phyloP scores from a whole-genome alignment of 1,139 yeast species.

The Sugiyamaella pinicola region DNA sequence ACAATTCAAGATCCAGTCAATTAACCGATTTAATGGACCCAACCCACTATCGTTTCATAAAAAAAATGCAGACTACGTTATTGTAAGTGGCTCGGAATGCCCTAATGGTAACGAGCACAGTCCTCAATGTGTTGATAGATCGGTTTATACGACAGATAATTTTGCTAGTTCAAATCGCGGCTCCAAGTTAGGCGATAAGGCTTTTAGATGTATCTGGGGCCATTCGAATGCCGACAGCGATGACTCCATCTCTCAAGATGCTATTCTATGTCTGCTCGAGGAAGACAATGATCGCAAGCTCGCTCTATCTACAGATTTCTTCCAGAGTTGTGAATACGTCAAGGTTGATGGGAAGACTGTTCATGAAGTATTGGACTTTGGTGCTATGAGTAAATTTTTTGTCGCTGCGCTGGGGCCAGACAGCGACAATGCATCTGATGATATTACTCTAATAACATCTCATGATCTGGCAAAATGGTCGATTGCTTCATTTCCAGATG shows the following conservation, averaged over 20 bases:
- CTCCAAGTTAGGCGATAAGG: constrained; percentile 36
- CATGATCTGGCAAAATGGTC: constrained; percentile 57
- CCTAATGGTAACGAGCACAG: constrained; percentile 36
- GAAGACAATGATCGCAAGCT: constrained; percentile 51
- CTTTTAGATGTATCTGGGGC: constrained; percentile 46
- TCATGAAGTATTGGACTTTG: constrained; percentile 49
- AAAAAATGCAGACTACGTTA: constrained; percentile 46
- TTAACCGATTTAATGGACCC: constrained; percentile 23
- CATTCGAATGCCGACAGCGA: constrained; percentile 52
- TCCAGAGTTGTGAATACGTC: constrained; percentile 46
- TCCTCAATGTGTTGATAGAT: constrained; percentile 42
- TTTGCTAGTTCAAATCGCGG: constrained; percentile 48
- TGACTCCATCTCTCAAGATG: constrained; percentile 45
- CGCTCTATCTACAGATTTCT: constrained; percentile 57
- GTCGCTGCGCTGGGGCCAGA: constrained; percentile 48
- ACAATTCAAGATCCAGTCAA: constrained; percentile 41
- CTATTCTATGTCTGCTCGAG: constrained; percentile 55
- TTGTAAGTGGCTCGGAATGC: constrained; percentile 49
- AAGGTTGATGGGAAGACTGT: constrained; percentile 38
- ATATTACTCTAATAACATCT: constrained; percentile 56
- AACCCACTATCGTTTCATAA: constrained; percentile 47
- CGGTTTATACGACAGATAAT: constrained; percentile 58
- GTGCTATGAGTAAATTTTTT: constrained; percentile 55
- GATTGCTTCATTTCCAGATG: constrained; percentile 55
- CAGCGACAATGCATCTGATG: constrained; percentile 43